These are phyloP conservation scores for Pyricularia sp. DNA, from an alignment of 2,329 filamentous ascomycete species.

Conservation along the genomic window DNA sequence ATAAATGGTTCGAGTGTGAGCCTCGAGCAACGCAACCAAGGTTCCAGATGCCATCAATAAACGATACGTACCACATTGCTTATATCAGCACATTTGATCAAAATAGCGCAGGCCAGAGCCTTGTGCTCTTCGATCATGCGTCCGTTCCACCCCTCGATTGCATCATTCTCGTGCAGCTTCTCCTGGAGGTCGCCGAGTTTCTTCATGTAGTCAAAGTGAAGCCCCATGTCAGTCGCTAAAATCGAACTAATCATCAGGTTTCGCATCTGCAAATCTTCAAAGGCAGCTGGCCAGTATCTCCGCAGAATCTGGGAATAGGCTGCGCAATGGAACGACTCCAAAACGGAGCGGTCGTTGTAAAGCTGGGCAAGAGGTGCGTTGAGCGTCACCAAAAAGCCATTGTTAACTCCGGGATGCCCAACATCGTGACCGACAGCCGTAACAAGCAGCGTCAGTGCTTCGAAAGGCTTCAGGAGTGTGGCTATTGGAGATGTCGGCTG, in stretches of 20 bases:
- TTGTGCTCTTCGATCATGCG: constrained; percentile 69
- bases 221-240: constrained; percentile 90
- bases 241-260: constrained; percentile 97
- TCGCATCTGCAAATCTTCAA: constrained; percentile 70
- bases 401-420: constrained; percentile 95
- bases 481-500: constrained; percentile 55
- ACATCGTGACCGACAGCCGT: constrained; percentile 98
- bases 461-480: constrained; percentile 70
- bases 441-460: constrained; percentile 80
- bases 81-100: constrained; percentile 98
- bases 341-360: constrained; percentile 93
- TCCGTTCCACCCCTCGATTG: constrained; percentile 64
- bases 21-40: neutral
- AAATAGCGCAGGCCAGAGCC: constrained; percentile 73
- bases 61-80: constrained; percentile 77
- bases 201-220: constrained; percentile 96
- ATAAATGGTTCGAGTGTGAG: neutral
- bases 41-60: neutral
- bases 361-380: constrained; percentile 90
- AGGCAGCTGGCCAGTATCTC: constrained; percentile 80
- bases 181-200: constrained; percentile 73
- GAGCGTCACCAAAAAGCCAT: constrained; percentile 85
- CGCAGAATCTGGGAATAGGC: constrained; percentile 94
- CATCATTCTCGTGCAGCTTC: constrained; percentile 59
- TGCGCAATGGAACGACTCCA: constrained; percentile 96